phyloP scores from a whole-genome alignment of 164 flowering plant species.

The Kingdonia uniflora region DNA sequence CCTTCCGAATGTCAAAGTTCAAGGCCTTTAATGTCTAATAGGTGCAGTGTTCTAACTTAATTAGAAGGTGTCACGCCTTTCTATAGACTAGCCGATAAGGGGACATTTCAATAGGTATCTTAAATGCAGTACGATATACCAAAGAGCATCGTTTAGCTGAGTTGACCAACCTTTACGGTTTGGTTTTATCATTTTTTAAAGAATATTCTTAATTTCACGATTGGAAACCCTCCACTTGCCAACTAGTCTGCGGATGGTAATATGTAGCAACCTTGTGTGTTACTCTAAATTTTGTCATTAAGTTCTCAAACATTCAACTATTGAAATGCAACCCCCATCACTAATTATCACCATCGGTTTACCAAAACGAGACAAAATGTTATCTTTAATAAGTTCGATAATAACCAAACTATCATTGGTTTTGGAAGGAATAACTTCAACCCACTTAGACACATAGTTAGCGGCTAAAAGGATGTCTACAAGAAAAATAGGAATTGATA shows the following conservation, averaged over 20 bases:
- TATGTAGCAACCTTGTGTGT: constrained; percentile 1
- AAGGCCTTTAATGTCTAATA: not conserved
- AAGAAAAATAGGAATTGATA: too few species aligned
- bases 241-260: not conserved
- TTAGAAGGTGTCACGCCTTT: not conserved
- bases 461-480: too few species aligned
- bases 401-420: not conserved
- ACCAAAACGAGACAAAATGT: not conserved
- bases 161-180: constrained; percentile 3
- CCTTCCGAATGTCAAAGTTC: not conserved
- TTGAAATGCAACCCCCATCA: not conserved
- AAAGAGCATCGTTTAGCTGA: constrained; percentile 2
- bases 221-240: constrained; percentile 3
- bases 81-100: not conserved
- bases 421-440: not conserved
- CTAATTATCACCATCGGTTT: not conserved
- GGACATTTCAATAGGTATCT: not conserved
- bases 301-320: not conserved
- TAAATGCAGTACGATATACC: constrained; percentile 1
- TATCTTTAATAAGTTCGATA: not conserved
- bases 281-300: not conserved
- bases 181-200: not conserved
- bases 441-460: constrained; percentile 1
- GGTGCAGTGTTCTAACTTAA: constrained; percentile 2
- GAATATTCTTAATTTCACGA: constrained; percentile 2